phyloP scores from a whole-genome alignment of 495 filamentous ascomycete species.

The Aspergillus sclerotiicarbonarius region DNA sequence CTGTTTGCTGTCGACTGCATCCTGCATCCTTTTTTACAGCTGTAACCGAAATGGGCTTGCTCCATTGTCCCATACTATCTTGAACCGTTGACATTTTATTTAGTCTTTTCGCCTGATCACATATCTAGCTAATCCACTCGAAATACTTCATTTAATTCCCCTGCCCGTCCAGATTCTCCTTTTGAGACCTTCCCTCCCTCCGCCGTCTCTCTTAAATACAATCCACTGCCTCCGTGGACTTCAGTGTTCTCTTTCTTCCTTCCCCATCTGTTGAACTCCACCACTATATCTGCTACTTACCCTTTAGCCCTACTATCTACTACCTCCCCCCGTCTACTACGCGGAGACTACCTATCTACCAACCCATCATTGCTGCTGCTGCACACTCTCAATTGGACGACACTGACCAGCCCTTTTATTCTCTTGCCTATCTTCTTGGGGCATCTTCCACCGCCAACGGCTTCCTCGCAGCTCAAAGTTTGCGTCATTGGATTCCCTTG shows the following conservation, averaged over 20 bases:
- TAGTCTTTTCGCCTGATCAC: constrained; percentile 42
- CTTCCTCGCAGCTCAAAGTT: constrained; percentile 11
- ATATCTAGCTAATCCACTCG: constrained; percentile 41
- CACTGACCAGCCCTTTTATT: background rate
- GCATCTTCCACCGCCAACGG: constrained; percentile 3
- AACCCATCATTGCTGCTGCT: background rate
- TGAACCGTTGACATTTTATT: constrained; percentile 40
- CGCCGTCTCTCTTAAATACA: constrained; percentile 13
- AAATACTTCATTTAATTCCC: constrained; percentile 34
- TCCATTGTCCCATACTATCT: constrained; percentile 26
- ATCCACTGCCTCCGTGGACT: constrained; percentile 13
- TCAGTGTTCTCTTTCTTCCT: constrained; percentile 8
- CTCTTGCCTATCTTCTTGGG: background rate
- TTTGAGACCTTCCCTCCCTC: constrained; percentile 21
- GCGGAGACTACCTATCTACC: background rate
- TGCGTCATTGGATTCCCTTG: constrained; percentile 19
- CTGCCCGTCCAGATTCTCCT: constrained; percentile 29
- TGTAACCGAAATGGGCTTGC: constrained; percentile 40
- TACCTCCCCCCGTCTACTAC: background rate
- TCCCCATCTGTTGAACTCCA: background rate
- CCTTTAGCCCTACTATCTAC: constrained; percentile 8
- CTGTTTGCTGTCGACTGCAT: constrained; percentile 44
- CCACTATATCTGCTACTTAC: constrained; percentile 1
- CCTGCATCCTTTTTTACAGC: constrained; percentile 40
- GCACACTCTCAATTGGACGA: background rate